Percentiles rank a stretch among this genome's conserved stretches.
Evolutionary conservation across 139 green algal genomes (phyloP).

Genomic region (Helicosporidium sp.): DNA sequence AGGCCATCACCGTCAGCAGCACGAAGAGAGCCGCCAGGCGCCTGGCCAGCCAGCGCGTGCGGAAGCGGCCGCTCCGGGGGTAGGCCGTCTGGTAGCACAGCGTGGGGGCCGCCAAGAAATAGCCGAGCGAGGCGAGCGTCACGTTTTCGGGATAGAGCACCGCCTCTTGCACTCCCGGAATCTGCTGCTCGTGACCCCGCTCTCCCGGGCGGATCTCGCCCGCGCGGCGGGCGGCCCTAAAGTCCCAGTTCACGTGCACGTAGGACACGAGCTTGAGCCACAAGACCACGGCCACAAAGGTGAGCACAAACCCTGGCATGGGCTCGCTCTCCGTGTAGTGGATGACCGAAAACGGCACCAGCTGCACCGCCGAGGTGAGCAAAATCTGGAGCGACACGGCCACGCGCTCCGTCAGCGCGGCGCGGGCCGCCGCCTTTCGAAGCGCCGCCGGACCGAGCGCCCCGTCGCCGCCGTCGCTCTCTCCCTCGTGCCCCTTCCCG

Average conservation of each 20-base stretch:
- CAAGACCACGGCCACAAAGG: conserved; percentile 25
- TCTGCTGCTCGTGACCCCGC: conserved; percentile 12
- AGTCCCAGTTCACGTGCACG: conserved; percentile 50
- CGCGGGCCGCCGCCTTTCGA: neutral
- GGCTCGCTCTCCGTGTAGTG: conserved; percentile 20
- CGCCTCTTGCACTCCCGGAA: neutral
- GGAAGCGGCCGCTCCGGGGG: conserved; percentile 15
- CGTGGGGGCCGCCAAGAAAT: conserved; percentile 61
- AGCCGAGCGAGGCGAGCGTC: conserved; percentile 35
- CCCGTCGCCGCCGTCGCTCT: conserved; percentile 1
- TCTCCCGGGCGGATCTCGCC: conserved; percentile 31
- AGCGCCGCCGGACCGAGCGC: neutral
- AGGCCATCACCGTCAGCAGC: conserved; percentile 29
- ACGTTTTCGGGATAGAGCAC: conserved; percentile 61
- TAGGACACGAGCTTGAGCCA: conserved; percentile 67
- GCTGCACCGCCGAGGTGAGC: conserved; percentile 23
- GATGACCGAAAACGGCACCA: conserved; percentile 31
- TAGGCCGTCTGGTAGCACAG: conserved; percentile 56
- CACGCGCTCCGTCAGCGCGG: conserved; percentile 20
- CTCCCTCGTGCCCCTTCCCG: conserved; percentile 5
- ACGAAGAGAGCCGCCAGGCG: conserved; percentile 22
- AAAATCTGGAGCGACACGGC: conserved; percentile 22
- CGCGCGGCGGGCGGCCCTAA: conserved; percentile 18
- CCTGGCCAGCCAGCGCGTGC: conserved; percentile 17
- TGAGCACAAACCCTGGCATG: conserved; percentile 33